These are phyloP conservation scores for Cordia subcordata DNA, from an alignment of 257 asterid species.

Conservation along the genomic window DNA sequence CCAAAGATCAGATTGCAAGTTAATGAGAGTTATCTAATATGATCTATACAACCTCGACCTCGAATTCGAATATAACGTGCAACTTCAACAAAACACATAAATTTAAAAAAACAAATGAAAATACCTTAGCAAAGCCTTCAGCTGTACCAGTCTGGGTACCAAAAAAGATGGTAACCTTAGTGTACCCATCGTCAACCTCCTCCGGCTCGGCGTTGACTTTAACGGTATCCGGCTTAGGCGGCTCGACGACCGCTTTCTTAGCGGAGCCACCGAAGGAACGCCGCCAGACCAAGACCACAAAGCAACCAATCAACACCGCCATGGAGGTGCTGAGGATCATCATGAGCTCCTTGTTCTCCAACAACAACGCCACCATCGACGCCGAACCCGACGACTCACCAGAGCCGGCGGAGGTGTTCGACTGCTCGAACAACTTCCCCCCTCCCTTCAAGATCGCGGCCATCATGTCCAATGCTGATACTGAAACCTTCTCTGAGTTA, in stretches of 20 bases:
- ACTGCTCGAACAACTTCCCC: conserved; percentile 43
- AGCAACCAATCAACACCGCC: conserved; percentile 71
- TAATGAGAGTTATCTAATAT: too few species aligned
- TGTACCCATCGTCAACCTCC: conserved; percentile 75
- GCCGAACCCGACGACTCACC: conserved; percentile 32
- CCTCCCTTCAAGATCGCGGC: conserved; percentile 64
- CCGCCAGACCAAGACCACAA: conserved; percentile 59
- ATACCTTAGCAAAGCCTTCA: conserved; percentile 96
- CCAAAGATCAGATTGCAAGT: too few species aligned
- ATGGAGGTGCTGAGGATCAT: conserved; percentile 71
- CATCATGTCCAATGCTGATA: conserved; percentile 85
- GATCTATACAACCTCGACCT: too few species aligned
- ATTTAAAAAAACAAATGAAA: not conserved
- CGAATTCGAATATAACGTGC: not conserved
- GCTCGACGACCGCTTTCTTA: conserved; percentile 28
- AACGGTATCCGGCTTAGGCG: conserved; percentile 39
- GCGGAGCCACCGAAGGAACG: conserved; percentile 52
- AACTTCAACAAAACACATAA: too few species aligned
- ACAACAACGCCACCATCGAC: conserved; percentile 49
- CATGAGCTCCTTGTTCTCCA: conserved; percentile 72
- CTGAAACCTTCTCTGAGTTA: conserved; percentile 61
- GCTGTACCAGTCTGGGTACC: conserved; percentile 99
- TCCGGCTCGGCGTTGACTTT: conserved; percentile 50
- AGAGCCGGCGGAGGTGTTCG: conserved; percentile 50
- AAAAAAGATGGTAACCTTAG: conserved; percentile 74